Percentiles rank a stretch among this genome's conserved stretches.
Conservation (phyloP, 2,329 filamentous ascomycete species). For the Arachnomyces sp. region DNA sequence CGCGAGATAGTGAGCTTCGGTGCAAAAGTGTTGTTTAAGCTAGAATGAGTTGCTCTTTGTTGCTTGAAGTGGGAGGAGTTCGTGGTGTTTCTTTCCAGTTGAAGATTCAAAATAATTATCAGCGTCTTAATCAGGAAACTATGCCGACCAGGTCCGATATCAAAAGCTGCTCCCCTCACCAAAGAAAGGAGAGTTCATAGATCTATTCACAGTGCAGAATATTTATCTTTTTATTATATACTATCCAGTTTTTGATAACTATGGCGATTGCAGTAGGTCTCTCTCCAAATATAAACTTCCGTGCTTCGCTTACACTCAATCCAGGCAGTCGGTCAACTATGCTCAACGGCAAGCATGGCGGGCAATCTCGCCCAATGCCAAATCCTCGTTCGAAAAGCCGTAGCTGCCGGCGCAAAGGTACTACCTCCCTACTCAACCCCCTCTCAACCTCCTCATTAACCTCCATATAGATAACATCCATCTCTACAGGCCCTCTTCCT, state of each 20-base stretch:
- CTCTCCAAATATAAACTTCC: neutral
- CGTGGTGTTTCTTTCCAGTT: neutral
- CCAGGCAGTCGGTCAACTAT: conserved; percentile 82
- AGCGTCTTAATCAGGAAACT: conserved; percentile 17
- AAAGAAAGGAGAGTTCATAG: conserved; percentile 11
- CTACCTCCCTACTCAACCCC: conserved; percentile 6
- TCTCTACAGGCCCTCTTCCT: conserved; percentile 65
- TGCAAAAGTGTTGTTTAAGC: too few species aligned
- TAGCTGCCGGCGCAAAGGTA: conserved; percentile 69
- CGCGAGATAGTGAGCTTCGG: too few species aligned
- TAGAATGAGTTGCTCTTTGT: conserved; percentile 6
- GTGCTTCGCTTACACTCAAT: conserved; percentile 5
- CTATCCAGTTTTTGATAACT: neutral
- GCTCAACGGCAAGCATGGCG: conserved; percentile 68
- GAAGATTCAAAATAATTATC: conserved; percentile 1
- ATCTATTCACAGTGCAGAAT: neutral
- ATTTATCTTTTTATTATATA: too few species aligned
- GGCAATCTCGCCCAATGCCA: conserved; percentile 75
- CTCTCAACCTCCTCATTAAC: conserved; percentile 3
- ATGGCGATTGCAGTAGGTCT: conserved; percentile 14
- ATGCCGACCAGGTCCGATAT: conserved; percentile 11
- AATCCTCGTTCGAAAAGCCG: conserved; percentile 62
- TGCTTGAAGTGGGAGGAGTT: conserved; percentile 1
- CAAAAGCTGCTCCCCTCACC: too few species aligned
- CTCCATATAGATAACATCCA: conserved; percentile 11